A percentile compares a stretch with the other conserved stretches of the same genome.
Conservation (phyloP, 2,329 filamentous ascomycete genomes). For the Scorias spongiosa region DNA sequence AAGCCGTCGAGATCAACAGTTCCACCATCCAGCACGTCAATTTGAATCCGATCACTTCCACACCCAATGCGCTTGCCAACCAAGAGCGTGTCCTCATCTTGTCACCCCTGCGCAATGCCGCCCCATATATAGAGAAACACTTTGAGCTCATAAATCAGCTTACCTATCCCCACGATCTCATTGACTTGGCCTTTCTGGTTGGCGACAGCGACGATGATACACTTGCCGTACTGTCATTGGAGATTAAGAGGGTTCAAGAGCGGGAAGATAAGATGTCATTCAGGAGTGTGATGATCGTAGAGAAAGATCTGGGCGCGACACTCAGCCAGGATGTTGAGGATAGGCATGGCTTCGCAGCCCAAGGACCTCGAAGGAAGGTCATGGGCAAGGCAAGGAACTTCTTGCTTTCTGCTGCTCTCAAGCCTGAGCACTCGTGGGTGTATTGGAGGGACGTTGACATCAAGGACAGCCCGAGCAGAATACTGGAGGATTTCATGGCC, state of each 20-base stretch:
- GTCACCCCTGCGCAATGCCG: conserved; percentile 83
- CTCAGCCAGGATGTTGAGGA: conserved; percentile 68
- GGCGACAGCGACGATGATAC: conserved; percentile 88
- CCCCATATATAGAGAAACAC: conserved; percentile 68
- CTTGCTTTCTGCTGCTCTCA: conserved; percentile 66
- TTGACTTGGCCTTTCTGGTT: conserved; percentile 88
- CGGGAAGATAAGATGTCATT: conserved; percentile 65
- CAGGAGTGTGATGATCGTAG: conserved; percentile 65
- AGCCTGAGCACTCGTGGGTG: conserved; percentile 93
- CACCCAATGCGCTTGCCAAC: conserved; percentile 60
- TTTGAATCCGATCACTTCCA: conserved; percentile 73
- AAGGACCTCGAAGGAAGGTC: conserved; percentile 76
- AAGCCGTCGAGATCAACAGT: conserved; percentile 69
- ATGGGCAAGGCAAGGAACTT: conserved; percentile 90
- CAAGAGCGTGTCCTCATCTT: conserved; percentile 81
- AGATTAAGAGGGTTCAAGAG: conserved; percentile 78
- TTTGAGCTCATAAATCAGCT: conserved; percentile 84
- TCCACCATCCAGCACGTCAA: conserved; percentile 65
- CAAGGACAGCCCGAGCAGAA: conserved; percentile 69
- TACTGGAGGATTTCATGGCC: conserved; percentile 88
- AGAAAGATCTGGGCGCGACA: conserved; percentile 75
- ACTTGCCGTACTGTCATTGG: conserved; percentile 65
- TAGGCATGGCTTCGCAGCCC: conserved; percentile 71
- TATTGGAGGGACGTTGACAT: conserved; percentile 99
- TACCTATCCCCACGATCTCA: conserved; percentile 86